phyloP scores from a whole-genome alignment of 2,329 filamentous ascomycete species.

The Aspergillus vadensis region DNA sequence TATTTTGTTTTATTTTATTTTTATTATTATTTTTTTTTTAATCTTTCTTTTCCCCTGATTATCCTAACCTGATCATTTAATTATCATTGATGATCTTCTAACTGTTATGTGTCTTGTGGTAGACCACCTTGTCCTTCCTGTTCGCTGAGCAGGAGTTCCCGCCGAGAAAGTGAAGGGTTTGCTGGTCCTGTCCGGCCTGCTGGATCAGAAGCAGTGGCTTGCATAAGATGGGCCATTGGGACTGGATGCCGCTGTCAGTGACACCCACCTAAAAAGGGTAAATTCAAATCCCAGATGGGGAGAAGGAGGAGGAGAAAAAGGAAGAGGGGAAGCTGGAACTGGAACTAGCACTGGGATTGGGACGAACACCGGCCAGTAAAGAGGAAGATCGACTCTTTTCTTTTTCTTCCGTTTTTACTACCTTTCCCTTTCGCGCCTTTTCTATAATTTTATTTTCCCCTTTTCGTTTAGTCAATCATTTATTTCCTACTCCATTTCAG shows the following conservation, averaged over 20 bases:
- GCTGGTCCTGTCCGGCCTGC: conserved; percentile 15
- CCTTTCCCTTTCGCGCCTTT: neutral
- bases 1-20: too few species aligned
- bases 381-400: neutral
- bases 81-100: neutral
- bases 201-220: conserved; percentile 31
- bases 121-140: neutral
- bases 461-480: too few species aligned
- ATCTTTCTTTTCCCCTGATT: neutral
- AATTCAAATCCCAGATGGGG: conserved; percentile 20
- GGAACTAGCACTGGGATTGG: neutral
- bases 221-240: conserved; percentile 32
- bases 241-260: conserved; percentile 32
- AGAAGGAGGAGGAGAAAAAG: conserved; percentile 14
- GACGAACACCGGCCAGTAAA: neutral
- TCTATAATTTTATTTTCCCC: too few species aligned
- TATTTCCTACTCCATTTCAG: too few species aligned
- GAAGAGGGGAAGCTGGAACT: neutral
- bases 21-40: conserved; percentile 8
- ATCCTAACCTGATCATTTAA: conserved; percentile 9
- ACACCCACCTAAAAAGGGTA: conserved; percentile 26
- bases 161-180: neutral
- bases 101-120: too few species aligned
- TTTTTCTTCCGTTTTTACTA: neutral
- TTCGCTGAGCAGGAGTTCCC: neutral